A percentile compares a stretch with the other conserved stretches of the same genome.
Evolutionary conservation across 495 filamentous ascomycete species (phyloP).

Genomic region (Neurospora sp.): DNA sequence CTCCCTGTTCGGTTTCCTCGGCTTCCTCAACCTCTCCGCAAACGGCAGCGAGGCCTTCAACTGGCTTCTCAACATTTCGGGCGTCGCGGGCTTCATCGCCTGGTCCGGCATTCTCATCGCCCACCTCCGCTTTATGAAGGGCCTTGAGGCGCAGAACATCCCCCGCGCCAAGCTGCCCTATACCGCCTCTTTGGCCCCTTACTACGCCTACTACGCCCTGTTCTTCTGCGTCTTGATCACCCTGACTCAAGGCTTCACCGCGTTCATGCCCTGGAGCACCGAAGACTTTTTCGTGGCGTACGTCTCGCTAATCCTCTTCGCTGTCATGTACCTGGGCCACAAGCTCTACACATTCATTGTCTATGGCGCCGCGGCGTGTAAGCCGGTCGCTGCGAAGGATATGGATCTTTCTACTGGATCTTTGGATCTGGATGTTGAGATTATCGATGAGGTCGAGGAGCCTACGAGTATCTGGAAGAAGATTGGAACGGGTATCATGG

Average conservation of each 20-base stretch:
- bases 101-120: slow-evolving; percentile 52
- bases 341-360: slow-evolving; percentile 27
- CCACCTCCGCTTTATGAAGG: slow-evolving; percentile 52
- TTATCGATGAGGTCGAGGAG: not conserved
- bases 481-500: not conserved
- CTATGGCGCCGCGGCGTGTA: not conserved
- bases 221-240: slow-evolving; percentile 56
- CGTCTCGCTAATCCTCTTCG: slow-evolving; percentile 51
- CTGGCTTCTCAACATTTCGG: slow-evolving; percentile 49
- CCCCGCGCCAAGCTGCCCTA: slow-evolving; percentile 44
- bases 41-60: slow-evolving; percentile 45
- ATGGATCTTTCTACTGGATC: not conserved
- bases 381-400: not conserved
- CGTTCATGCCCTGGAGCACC: slow-evolving; percentile 52
- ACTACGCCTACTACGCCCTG: slow-evolving; percentile 47
- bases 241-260: slow-evolving; percentile 60
- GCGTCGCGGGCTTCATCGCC: slow-evolving; percentile 57
- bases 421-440: not conserved
- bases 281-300: slow-evolving; percentile 52
- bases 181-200: slow-evolving; percentile 49
- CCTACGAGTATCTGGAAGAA: not conserved
- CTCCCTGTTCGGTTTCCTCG: slow-evolving; percentile 39
- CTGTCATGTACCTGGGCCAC: slow-evolving; percentile 48
- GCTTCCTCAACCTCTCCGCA: slow-evolving; percentile 42
- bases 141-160: slow-evolving; percentile 46